Percentiles rank a stretch among this genome's conserved stretches.
Conservation (phyloP, 1,284 basidiomycete species). For the Leccinum colubrinum region DNA sequence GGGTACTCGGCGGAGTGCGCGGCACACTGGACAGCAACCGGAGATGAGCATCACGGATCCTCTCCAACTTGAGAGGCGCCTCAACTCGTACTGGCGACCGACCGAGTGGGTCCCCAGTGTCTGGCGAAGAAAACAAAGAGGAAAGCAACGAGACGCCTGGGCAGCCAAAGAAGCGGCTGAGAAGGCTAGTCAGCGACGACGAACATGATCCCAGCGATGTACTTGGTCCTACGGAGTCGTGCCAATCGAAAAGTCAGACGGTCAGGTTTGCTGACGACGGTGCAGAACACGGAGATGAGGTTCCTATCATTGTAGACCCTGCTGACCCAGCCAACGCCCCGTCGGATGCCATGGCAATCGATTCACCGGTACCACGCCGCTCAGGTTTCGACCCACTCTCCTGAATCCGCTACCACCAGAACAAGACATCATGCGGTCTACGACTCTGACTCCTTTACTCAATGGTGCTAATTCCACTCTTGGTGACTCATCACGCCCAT, state of each 20-base stretch:
- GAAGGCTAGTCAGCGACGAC: conserved; percentile 44
- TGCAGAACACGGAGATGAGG: conserved; percentile 15
- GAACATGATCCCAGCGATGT: conserved; percentile 49
- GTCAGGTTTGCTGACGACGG: conserved; percentile 45
- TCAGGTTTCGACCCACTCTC: conserved; percentile 55
- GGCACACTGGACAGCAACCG: conserved; percentile 68
- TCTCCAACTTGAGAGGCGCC: conserved; percentile 62
- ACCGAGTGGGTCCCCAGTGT: conserved; percentile 50
- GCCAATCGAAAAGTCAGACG: conserved; percentile 30
- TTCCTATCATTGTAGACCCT: conserved; percentile 16
- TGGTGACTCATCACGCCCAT: background rate
- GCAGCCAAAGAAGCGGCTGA: conserved; percentile 53
- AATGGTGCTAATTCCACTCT: conserved; percentile 22
- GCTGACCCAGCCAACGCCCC: background rate
- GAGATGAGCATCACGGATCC: conserved; percentile 73
- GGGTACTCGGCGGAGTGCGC: conserved; percentile 61
- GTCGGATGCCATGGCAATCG: conserved; percentile 35
- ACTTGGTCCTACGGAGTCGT: conserved; percentile 34
- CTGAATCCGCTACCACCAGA: conserved; percentile 52
- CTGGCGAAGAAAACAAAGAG: conserved; percentile 48
- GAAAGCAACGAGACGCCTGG: conserved; percentile 27
- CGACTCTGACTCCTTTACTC: conserved; percentile 23
- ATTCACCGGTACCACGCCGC: conserved; percentile 26
- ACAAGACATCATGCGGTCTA: conserved; percentile 27
- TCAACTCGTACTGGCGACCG: conserved; percentile 70